Percentiles rank a stretch among this genome's conserved stretches.
These are phyloP conservation scores for Zygnema circumcarinatum DNA, from an alignment of 139 green algal genomes.

Conservation along the genomic window DNA sequence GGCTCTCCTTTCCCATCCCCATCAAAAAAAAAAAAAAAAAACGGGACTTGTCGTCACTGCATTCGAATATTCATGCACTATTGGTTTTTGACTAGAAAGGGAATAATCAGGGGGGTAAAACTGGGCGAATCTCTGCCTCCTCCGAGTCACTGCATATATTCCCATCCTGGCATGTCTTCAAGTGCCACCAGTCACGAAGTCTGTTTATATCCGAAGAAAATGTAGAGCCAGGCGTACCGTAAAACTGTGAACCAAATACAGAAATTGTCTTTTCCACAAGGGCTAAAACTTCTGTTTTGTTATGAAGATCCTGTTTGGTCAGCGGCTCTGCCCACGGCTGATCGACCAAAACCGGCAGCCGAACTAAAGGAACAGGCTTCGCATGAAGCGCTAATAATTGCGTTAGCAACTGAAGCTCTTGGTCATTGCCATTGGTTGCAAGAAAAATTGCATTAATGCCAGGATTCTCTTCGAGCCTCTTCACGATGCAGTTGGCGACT, in stretches of 20 bases:
- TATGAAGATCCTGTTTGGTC: not conserved
- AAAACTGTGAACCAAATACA: constrained; percentile 26
- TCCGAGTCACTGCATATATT: constrained; percentile 14
- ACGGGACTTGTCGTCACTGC: no score
- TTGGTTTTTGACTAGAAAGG: no score
- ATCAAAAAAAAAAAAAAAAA: no score
- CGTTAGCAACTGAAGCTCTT: constrained; percentile 29
- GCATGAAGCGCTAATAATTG: constrained; percentile 27
- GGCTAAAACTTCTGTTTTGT: not conserved
- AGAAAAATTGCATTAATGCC: constrained; percentile 24
- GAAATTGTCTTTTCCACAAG: constrained; percentile 40
- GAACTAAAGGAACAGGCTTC: constrained; percentile 13
- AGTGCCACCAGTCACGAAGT: constrained; percentile 25
- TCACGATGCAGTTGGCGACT: constrained; percentile 14
- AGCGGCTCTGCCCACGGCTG: constrained; percentile 31
- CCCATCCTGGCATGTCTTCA: not conserved
- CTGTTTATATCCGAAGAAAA: constrained; percentile 27
- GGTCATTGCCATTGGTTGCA: constrained; percentile 39
- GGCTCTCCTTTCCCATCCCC: no score
- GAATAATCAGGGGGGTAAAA: not conserved
- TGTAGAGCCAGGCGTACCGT: constrained; percentile 32
- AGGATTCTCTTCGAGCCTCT: constrained; percentile 25
- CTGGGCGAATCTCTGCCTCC: not conserved
- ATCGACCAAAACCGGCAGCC: constrained; percentile 9
- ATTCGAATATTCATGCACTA: no score